A percentile compares a stretch with the other conserved stretches of the same genome.
These are phyloP conservation scores for Penicillium verrucosum DNA, from an alignment of 2,329 filamentous ascomycete genomes.

Conservation along the genomic window DNA sequence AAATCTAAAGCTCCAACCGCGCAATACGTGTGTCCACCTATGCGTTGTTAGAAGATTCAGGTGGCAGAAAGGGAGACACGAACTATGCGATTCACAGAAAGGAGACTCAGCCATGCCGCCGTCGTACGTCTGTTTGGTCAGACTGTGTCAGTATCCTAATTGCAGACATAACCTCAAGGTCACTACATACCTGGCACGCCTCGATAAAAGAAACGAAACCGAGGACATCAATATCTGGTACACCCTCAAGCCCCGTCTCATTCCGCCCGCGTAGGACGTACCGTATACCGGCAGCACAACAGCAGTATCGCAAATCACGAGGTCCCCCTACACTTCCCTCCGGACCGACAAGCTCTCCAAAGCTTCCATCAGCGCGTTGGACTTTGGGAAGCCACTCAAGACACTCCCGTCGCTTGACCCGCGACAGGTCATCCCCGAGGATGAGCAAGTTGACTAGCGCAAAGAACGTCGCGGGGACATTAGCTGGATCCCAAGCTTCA, in stretches of 20 bases:
- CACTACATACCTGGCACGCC: conserved; percentile 53
- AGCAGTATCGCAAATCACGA: conserved; percentile 82
- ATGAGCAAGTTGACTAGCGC: conserved; percentile 71
- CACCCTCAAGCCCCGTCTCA: conserved; percentile 52
- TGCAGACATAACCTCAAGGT: no score
- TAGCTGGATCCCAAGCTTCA: conserved; percentile 68
- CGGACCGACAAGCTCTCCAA: conserved; percentile 74
- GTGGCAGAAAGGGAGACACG: conserved; percentile 23
- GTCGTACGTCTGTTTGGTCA: conserved; percentile 66
- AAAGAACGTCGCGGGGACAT: conserved; percentile 85
- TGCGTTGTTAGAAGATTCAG: conserved; percentile 22
- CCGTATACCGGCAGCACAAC: conserved; percentile 74
- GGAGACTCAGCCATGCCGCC: conserved; percentile 77
- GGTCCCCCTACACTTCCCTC: conserved; percentile 67
- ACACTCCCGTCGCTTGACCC: conserved; percentile 65
- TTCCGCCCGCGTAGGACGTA: conserved; percentile 72
- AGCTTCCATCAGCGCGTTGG: conserved; percentile 83
- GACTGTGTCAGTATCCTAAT: background rate
- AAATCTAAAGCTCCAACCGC: conserved; percentile 74
- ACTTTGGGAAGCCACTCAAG: conserved; percentile 70
- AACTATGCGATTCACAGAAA: conserved; percentile 79
- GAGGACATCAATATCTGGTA: conserved; percentile 72
- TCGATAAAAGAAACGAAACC: conserved; percentile 68
- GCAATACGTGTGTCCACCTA: conserved; percentile 88
- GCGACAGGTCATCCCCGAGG: conserved; percentile 60